Base-by-base conservation (phyloP, 2,329 filamentous ascomycete species). In the Acephala macrosclerotiorum region DNA sequence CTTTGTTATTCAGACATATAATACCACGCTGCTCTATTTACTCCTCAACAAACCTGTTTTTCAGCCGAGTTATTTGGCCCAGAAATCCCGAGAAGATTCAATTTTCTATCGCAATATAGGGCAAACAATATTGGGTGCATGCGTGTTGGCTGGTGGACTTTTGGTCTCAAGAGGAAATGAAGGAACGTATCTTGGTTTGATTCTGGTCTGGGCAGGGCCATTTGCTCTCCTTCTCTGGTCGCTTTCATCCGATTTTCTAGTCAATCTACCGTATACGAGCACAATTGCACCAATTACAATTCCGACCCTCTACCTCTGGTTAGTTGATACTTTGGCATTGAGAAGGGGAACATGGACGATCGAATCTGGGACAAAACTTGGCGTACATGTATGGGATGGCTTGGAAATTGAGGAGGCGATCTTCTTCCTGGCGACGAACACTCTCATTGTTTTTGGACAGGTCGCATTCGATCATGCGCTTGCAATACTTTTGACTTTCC, bases 1-100 rank as follows among this genome's bases (percentile, higher is more conserved):
- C 82, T 93, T 93, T 75, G 78, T 91, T 22, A 86, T 93, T 26
- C 91, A 93, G 77, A 93, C 91, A 1, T 93, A 91, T 77, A 91
- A 87, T 73, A 92, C 90, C 0, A 84, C 87, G 0, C 78, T 92
- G 58, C 75, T 93, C 9, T 93, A 93, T 72, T 81, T 91, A 11
- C 77, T 92, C 1, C 76, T 89, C 22, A 91, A 84, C 77, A 92
- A 91, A 75, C 81, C 85, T 1, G 73, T 80, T 11, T 85, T 86
- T 76, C 91, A 91, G 74, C 80, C 85, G 2, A 76, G 77, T 16
- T 86, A 86, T 69, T 75, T 89, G 3, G 26, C 53, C n/a, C n/a
- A 22, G 14, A 71, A 51, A 72, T 16, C 38, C 35, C 65, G 22
- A 75, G 35, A 70, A 55, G 56, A 42, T 12, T 53, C 72, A 8